Evolutionary conservation across 163 green algal species (phyloP).

Genomic region (Chlorella variabilis): DNA sequence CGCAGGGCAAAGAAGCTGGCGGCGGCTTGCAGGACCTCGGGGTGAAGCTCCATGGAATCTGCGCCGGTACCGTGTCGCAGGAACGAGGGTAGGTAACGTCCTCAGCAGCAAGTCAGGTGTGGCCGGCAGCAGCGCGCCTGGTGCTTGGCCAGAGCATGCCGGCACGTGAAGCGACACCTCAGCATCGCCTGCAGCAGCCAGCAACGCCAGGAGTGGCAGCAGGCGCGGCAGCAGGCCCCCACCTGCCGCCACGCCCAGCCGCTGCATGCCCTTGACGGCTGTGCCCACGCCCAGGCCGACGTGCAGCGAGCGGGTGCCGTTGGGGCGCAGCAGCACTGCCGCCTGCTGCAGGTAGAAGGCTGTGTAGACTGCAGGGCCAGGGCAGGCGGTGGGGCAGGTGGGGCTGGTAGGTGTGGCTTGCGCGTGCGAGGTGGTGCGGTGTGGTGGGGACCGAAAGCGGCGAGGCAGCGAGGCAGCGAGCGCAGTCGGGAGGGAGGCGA

Average conservation of each 20-base stretch:
- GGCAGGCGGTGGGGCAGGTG: no score
- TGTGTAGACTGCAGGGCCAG: constrained; percentile 25
- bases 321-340: neutral
- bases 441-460: neutral
- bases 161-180: no score
- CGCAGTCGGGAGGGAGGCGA: neutral
- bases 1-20: constrained; percentile 14
- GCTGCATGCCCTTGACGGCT: constrained; percentile 26
- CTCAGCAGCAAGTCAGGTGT: neutral
- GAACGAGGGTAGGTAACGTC: neutral
- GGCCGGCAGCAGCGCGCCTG: neutral
- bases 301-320: constrained; percentile 24
- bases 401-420: no score
- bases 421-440: neutral
- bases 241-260: constrained; percentile 24
- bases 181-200: no score
- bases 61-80: no score
- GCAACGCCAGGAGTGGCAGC: no score
- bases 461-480: neutral
- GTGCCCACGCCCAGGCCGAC: constrained; percentile 36
- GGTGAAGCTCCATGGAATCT: constrained; percentile 39
- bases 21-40: constrained; percentile 15
- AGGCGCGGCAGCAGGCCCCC: no score
- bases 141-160: no score
- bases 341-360: constrained; percentile 48